Evolutionary conservation across 2,329 filamentous ascomycete species (phyloP).

Genomic region (Colletotrichum tanaceti): DNA sequence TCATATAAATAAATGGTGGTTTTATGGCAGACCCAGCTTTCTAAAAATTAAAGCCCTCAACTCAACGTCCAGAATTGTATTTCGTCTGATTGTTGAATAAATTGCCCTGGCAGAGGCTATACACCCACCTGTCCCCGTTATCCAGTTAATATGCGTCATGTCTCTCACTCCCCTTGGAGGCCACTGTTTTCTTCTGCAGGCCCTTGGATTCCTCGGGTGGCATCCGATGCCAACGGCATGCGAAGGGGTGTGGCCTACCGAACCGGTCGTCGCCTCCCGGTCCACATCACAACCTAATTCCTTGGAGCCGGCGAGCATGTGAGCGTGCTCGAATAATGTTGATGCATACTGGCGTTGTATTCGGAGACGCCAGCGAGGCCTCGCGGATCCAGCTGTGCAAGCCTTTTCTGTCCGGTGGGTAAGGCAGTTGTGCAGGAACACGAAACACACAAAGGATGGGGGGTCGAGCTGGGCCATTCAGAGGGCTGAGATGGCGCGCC

Average conservation of each 20-base stretch:
- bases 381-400: slow-evolving; percentile 17
- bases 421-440: slow-evolving; percentile 37
- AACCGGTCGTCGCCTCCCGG: neutral
- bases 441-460: slow-evolving; percentile 41
- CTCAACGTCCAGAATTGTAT: slow-evolving; percentile 10
- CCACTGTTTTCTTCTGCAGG: slow-evolving; percentile 12
- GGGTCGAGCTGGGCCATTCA: slow-evolving; percentile 29
- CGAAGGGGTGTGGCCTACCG: slow-evolving; percentile 19
- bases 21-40: slow-evolving; percentile 18
- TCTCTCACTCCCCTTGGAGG: slow-evolving; percentile 7
- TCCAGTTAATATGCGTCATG: slow-evolving; percentile 25
- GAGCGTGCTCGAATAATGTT: slow-evolving; percentile 37
- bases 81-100: slow-evolving; percentile 33
- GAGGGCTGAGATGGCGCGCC: slow-evolving; percentile 19
- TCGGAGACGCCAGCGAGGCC: slow-evolving; percentile 26
- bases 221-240: slow-evolving; percentile 21
- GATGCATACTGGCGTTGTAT: slow-evolving; percentile 36
- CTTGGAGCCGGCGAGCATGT: slow-evolving; percentile 38
- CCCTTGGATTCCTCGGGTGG: slow-evolving; percentile 35
- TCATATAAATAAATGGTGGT: neutral
- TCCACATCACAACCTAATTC: slow-evolving; percentile 23
- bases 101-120: slow-evolving; percentile 37
- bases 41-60: slow-evolving; percentile 36
- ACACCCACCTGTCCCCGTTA: slow-evolving; percentile 28
- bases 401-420: slow-evolving; percentile 18